Evolutionary conservation across 345 rosid species (phyloP).

Genomic region (Salix udensis): DNA sequence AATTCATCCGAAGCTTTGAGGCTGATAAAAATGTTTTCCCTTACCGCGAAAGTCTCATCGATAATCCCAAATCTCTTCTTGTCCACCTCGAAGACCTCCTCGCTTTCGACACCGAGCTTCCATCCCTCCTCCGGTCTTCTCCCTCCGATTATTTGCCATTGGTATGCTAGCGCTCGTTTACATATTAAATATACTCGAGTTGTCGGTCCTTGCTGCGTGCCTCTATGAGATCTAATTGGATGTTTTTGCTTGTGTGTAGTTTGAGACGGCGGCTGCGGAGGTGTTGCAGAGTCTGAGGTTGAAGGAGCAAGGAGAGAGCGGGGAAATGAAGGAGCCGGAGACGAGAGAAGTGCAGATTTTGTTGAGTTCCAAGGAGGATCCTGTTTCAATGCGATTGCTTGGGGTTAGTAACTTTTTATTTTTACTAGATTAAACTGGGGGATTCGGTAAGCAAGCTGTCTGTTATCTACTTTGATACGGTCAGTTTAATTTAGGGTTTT

Average conservation of each 20-base stretch:
- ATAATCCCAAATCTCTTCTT: slow-evolving; percentile 62
- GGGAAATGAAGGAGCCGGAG: slow-evolving; percentile 81
- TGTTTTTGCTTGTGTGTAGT: slow-evolving; percentile 29
- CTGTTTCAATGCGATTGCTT: slow-evolving; percentile 72
- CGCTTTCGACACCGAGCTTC: slow-evolving; percentile 76
- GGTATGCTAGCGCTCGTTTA: slow-evolving; percentile 23
- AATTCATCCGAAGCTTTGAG: slow-evolving; percentile 81
- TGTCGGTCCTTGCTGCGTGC: background rate
- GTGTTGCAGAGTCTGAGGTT: slow-evolving; percentile 72
- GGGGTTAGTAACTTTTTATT: slow-evolving; percentile 47
- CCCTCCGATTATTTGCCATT: slow-evolving; percentile 80
- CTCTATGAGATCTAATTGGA: background rate
- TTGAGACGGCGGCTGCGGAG: slow-evolving; percentile 90
- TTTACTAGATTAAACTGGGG: background rate
- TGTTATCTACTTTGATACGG: too few species aligned
- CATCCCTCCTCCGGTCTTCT: slow-evolving; percentile 67
- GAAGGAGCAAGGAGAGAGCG: slow-evolving; percentile 64
- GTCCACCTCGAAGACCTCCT: slow-evolving; percentile 80
- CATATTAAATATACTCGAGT: background rate
- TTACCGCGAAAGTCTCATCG: slow-evolving; percentile 75
- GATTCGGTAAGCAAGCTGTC: background rate
- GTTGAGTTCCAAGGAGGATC: slow-evolving; percentile 77
- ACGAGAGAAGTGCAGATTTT: slow-evolving; percentile 67
- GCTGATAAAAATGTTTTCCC: slow-evolving; percentile 66
- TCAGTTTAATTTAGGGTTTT: too few species aligned